A percentile compares a stretch with the other conserved stretches of the same genome.
phyloP scores from a whole-genome alignment of 2,329 filamentous ascomycete genomes.

The Alternaria rosae region DNA sequence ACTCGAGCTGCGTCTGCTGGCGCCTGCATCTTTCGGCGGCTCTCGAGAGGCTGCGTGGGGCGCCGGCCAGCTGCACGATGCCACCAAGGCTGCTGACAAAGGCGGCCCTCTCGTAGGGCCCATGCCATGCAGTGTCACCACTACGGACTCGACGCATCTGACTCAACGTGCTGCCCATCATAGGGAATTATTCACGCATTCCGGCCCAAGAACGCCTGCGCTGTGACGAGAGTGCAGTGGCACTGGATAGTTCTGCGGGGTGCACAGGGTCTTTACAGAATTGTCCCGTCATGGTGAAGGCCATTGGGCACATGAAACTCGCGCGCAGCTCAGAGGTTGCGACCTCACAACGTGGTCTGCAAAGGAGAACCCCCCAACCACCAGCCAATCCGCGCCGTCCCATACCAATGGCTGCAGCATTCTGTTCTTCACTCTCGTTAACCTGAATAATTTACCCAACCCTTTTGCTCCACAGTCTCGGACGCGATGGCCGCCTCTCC shows the following conservation, averaged over 20 bases:
- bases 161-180: background rate
- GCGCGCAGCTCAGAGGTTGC: background rate
- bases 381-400: background rate
- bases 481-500: constrained; percentile 37
- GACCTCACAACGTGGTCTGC: background rate
- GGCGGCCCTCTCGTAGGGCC: background rate
- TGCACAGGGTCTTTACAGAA: background rate
- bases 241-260: background rate
- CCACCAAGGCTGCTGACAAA: constrained; percentile 17
- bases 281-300: background rate
- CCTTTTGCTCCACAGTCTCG: background rate
- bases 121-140: background rate
- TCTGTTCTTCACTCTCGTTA: constrained; percentile 2
- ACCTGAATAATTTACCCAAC: background rate
- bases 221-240: background rate
- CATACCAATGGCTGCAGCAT: background rate
- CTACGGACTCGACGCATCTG: background rate
- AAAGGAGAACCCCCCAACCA: background rate
- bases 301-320: constrained; percentile 2
- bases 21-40: background rate
- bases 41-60: constrained; percentile 8
- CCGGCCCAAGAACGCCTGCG: background rate
- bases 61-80: constrained; percentile 6
- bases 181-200: background rate
- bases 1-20: background rate